phyloP scores from a whole-genome alignment of 225 moss, liverwort and hornwort genomes.

The Asterella californica region DNA sequence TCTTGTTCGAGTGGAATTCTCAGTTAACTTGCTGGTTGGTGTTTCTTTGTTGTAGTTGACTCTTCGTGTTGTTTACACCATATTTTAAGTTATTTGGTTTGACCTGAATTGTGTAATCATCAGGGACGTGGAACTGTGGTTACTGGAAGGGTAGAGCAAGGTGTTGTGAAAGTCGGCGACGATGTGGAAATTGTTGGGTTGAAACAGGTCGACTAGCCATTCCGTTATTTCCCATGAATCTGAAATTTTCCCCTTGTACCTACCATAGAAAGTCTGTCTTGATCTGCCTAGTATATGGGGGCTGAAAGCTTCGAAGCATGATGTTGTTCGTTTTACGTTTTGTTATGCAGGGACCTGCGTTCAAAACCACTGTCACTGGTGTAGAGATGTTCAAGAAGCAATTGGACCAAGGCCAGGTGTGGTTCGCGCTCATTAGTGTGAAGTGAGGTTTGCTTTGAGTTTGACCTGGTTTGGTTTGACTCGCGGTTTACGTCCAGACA shows the following conservation, averaged over 20 bases:
- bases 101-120: background rate
- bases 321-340: background rate
- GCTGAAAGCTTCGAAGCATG: background rate
- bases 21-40: background rate
- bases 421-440: background rate
- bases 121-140: slow-evolving; percentile 89
- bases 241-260: background rate
- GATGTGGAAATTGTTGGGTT: slow-evolving; percentile 81
- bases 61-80: background rate
- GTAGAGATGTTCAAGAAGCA: slow-evolving; percentile 98
- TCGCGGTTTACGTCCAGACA: background rate
- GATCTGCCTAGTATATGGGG: background rate
- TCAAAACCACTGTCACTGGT: slow-evolving; percentile 82
- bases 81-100: background rate
- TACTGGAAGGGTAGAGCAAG: slow-evolving; percentile 89
- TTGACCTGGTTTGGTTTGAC: background rate
- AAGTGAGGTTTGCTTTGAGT: background rate
- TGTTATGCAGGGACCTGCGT: slow-evolving; percentile 47
- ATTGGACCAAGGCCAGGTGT: slow-evolving; percentile 74
- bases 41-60: background rate
- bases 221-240: background rate
- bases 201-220: slow-evolving; percentile 25
- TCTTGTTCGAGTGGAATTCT: background rate
- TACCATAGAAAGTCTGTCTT: background rate
- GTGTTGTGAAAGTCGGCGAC: slow-evolving; percentile 78